Evolutionary conservation across 176 grass and related monocot genomes (phyloP), one percentile per base, ranked within the genome.

Genomic region (Neostapfia colusana): DNA sequence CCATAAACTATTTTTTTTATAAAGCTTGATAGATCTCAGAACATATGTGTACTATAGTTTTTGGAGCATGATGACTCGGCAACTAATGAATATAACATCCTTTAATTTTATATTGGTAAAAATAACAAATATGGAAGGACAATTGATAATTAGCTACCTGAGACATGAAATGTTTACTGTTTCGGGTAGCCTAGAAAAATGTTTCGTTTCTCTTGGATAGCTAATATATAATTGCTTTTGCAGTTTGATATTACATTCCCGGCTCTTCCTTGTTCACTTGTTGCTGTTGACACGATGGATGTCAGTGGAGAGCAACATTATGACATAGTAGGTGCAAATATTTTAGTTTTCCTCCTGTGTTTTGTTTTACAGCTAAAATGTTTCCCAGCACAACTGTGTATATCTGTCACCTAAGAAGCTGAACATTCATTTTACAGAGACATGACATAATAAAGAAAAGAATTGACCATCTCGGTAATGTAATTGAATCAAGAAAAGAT

Each of bases 371-470:
- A 43, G 67, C 24, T 31, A 76, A 68, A 67, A 45, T 83, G 41
- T 80, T 45, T 76, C 35, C 60, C 28, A 83, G 40, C 17, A 44
- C 17, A 76, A 31, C 37, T 44, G 26, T 38, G 75, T 54, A 80
- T 71, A 70, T 75, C 8, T 45, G 56, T 83, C 55, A 24, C 49
- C 76, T 70, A 63, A 78, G 15, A 49, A 43, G 66, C 60, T 61
- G 36, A 81, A 78, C 73, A 34, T 72, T 24, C 73, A 37, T 80
- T 53, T 88, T 92, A 78, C 73, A 99, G 95, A 92, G 81, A 70
- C 95, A 99, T 85, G 95, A 99, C 70, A 99, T 99, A 82, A 70
- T 83, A 75, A 99, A 99, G 91, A 99, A 88, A 95, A 90, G 95
- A 81, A 87, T 99, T 26, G 85, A 88, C 60, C 70, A 86, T 74